Conservation (phyloP, 768 basidiomycete genomes). For the Steccherinum ochraceum region DNA sequence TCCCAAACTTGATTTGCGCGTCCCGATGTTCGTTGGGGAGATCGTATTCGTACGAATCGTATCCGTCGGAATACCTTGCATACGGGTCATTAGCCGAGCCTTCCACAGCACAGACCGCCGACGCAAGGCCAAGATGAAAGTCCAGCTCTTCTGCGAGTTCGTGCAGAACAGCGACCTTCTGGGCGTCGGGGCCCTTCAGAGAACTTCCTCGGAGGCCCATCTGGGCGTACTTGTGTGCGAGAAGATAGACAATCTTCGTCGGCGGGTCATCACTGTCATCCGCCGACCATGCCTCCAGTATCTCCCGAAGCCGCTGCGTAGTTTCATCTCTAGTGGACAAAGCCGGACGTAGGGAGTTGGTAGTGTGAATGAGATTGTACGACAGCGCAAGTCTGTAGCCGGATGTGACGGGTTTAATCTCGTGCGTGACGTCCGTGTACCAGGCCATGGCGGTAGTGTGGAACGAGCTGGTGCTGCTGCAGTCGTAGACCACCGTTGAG, state of each 20-base stretch:
- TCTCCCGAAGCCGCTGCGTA: slow-evolving; percentile 21
- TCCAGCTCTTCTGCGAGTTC: slow-evolving; percentile 27
- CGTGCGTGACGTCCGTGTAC: slow-evolving; percentile 48
- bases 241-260: slow-evolving; percentile 25
- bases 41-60: too few species aligned
- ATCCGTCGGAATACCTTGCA: too few species aligned
- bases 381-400: slow-evolving; percentile 47
- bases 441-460: slow-evolving; percentile 38
- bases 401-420: slow-evolving; percentile 42
- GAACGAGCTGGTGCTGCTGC: slow-evolving; percentile 23
- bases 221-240: slow-evolving; percentile 27
- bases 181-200: slow-evolving; percentile 35
- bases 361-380: slow-evolving; percentile 42
- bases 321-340: slow-evolving; percentile 20
- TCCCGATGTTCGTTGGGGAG: too few species aligned
- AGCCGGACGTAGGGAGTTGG: slow-evolving; percentile 16
- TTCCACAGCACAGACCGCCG: too few species aligned
- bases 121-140: slow-evolving; percentile 33
- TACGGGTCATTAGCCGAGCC: too few species aligned
- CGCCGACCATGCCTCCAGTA: slow-evolving; percentile 32
- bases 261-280: slow-evolving; percentile 17
- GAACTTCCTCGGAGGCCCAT: slow-evolving; percentile 23
- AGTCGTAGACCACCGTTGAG: slow-evolving; percentile 29
- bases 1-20: too few species aligned
- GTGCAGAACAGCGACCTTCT: slow-evolving; percentile 26